phyloP scores from a whole-genome alignment of 768 basidiomycete genomes.

The Sutorius australiensis region DNA sequence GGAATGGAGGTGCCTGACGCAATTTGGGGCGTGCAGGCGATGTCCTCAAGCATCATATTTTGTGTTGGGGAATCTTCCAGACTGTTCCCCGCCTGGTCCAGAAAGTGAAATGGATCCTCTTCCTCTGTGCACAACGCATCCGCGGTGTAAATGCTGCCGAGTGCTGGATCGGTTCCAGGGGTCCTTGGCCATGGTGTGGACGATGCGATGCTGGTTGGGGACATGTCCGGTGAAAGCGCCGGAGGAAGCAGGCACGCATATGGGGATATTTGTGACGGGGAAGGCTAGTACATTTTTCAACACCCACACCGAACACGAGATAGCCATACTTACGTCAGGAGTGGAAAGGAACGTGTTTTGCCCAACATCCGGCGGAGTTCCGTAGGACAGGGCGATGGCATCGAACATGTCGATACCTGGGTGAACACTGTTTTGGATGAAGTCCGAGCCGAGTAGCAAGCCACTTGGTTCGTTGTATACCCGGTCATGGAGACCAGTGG shows the following conservation, averaged over 20 bases:
- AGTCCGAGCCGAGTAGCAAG: slow-evolving; percentile 7
- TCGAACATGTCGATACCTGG: neutral
- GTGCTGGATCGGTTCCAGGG: slow-evolving; percentile 4
- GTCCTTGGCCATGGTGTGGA: slow-evolving; percentile 22
- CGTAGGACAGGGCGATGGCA: neutral
- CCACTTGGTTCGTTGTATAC: slow-evolving; percentile 6
- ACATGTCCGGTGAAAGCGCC: slow-evolving; percentile 23
- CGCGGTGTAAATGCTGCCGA: neutral
- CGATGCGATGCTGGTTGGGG: slow-evolving; percentile 21
- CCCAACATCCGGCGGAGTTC: neutral
- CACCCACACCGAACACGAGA: neutral
- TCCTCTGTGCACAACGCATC: neutral
- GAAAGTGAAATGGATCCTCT: neutral
- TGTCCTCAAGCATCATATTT: slow-evolving; percentile 19
- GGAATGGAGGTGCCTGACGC: neutral
- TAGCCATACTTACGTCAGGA: slow-evolving; percentile 9
- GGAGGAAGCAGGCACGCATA: slow-evolving; percentile 9
- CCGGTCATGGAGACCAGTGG: neutral
- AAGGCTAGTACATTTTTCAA: slow-evolving; percentile 5
- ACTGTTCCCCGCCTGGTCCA: slow-evolving; percentile 13
- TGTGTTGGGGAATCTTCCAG: slow-evolving; percentile 13
- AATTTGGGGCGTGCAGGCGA: slow-evolving; percentile 12
- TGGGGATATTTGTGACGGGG: neutral
- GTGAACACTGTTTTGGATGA: neutral
- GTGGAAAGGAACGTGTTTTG: neutral